A percentile compares a stretch with the other conserved stretches of the same genome.
Conservation (phyloP, 208 protist species). For the Willaertia magna region DNA sequence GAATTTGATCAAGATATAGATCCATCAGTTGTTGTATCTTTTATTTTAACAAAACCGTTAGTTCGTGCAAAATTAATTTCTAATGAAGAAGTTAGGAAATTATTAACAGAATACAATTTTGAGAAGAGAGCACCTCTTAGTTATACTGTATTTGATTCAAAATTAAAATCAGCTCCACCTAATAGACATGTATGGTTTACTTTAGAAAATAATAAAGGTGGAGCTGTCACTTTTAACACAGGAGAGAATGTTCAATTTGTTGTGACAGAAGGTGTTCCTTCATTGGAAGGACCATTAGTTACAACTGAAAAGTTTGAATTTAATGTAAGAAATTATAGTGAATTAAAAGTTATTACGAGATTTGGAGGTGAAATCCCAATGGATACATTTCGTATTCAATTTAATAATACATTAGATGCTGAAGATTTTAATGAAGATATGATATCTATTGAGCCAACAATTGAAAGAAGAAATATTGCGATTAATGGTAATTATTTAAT, state of each 20-base stretch:
- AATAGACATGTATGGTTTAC: background rate
- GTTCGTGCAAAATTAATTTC: too few species aligned
- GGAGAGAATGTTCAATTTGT: too few species aligned
- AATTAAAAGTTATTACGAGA: background rate
- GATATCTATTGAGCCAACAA: background rate
- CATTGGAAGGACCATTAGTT: background rate
- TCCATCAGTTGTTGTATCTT: background rate
- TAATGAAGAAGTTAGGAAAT: too few species aligned
- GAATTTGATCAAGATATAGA: background rate
- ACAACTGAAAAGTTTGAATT: background rate
- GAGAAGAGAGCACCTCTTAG: too few species aligned
- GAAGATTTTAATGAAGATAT: background rate
- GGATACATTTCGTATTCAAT: background rate
- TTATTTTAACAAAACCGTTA: background rate
- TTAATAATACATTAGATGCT: background rate
- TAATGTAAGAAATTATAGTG: background rate
- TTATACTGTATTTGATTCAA: too few species aligned
- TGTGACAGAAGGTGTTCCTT: background rate
- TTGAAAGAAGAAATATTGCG: background rate
- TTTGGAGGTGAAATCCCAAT: background rate
- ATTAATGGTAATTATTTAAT: background rate
- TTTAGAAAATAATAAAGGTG: background rate
- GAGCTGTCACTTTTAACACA: background rate
- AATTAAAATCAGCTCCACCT: too few species aligned
- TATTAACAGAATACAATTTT: too few species aligned